phyloP scores from a whole-genome alignment of 768 basidiomycete genomes.

The Tricholoma sp. region DNA sequence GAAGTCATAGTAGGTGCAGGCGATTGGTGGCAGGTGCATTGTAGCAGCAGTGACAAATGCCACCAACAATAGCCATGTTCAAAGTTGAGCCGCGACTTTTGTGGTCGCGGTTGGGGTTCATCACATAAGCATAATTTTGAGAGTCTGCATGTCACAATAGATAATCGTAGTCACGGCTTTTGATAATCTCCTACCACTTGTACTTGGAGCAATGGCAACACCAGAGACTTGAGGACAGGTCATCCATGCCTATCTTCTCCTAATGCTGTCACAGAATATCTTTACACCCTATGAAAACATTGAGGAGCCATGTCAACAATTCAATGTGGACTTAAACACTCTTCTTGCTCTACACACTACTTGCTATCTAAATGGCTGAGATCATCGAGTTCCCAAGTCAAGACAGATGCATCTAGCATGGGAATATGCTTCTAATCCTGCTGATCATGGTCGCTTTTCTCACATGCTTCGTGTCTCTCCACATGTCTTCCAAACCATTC shows the following conservation, averaged over 20 bases:
- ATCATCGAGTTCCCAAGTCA: conserved; percentile 9
- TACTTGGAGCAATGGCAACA: neutral
- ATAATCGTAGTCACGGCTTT: neutral
- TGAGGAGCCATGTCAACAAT: conserved; percentile 9
- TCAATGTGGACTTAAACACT: conserved; percentile 7
- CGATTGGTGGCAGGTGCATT: too few species aligned
- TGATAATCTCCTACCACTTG: neutral
- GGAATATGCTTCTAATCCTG: conserved; percentile 9
- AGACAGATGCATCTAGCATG: conserved; percentile 16
- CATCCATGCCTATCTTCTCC: conserved; percentile 7
- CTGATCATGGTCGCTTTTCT: conserved; percentile 10
- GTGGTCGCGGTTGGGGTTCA: too few species aligned
- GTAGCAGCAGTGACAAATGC: too few species aligned
- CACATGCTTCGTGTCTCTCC: conserved; percentile 15
- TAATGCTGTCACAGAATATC: conserved; percentile 3
- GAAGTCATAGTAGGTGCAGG: too few species aligned
- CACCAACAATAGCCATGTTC: too few species aligned
- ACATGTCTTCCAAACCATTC: neutral
- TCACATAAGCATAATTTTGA: too few species aligned
- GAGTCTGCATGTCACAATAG: too few species aligned
- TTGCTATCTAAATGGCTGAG: conserved; percentile 11
- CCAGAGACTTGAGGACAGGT: conserved; percentile 1
- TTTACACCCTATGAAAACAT: conserved; percentile 5
- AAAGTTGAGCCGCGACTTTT: too few species aligned
- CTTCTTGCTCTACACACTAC: conserved; percentile 8